Evolutionary conservation across 495 filamentous ascomycete genomes (phyloP), one percentile per base, ranked within the genome.

Genomic region (Ascodesmis nigricans): DNA sequence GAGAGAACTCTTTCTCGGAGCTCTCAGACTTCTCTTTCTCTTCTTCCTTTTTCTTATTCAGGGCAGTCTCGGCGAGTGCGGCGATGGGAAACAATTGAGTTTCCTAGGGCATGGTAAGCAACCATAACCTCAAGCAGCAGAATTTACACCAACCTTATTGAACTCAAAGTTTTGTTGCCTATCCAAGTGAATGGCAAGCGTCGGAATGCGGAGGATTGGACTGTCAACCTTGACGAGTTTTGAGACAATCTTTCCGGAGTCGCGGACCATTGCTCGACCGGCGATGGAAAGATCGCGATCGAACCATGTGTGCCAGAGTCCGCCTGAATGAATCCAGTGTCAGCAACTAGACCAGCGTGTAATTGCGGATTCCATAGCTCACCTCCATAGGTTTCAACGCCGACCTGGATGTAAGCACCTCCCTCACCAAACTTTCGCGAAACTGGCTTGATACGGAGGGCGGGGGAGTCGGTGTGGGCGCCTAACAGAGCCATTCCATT

Each of bases 381-480:
- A 45, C 87, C 90, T 40, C 90, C 87, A 50, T 99, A 99, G 7
- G 78, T 83, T 60, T 99, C 87, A 30, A 92, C 82, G 31, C 82
- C 87, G 27, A 95, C 76, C 56, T 99, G 87, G 30, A 93, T 51
- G 57, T 82, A 99, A n/a, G 84, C 82, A 41, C 78, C 77, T 33
- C 54, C 55, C 39, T 53, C 56, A 22, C 58, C 65, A 38, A 68
- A 61, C 57, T 83, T 87, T 60, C 82, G 91, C 57, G 80, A 91
- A 21, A 87, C 69, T 3, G 87, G 87, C 59, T 99, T 99, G 44
- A 99, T 57, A 29, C 87, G 72, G 29, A 95, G 63, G 32, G 75
- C 78, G 0, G 78, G 78, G 3, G 84, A 95, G 55, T 99, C 87
- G 15, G 87, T 95, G 58, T 99, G 87, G 29, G 87, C 82, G 46